phyloP scores from a whole-genome alignment of 306 rosid species.

The Senna siamea region DNA sequence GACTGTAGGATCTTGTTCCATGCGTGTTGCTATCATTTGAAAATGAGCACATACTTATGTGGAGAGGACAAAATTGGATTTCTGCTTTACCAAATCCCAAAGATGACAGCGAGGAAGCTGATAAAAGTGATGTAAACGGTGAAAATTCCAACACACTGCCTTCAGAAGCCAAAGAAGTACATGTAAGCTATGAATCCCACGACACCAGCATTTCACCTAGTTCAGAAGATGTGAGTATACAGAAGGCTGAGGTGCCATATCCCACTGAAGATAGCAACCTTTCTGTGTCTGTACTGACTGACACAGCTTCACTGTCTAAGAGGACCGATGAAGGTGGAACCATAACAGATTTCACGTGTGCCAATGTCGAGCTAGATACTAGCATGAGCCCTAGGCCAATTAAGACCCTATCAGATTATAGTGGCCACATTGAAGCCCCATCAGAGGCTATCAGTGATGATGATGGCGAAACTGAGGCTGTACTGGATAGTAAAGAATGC shows the following conservation, averaged over 20 bases:
- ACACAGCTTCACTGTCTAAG: slow-evolving; percentile 39
- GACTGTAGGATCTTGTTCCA: slow-evolving; percentile 91
- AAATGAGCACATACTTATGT: slow-evolving; percentile 81
- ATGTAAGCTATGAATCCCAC: slow-evolving; percentile 29
- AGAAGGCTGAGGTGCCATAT: slow-evolving; percentile 39
- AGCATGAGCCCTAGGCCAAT: slow-evolving; percentile 19
- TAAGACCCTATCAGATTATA: slow-evolving; percentile 33
- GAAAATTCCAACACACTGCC: slow-evolving; percentile 33
- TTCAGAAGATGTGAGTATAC: slow-evolving; percentile 33
- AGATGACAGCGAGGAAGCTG: slow-evolving; percentile 42
- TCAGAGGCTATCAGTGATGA: slow-evolving; percentile 17
- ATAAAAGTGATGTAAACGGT: slow-evolving; percentile 30
- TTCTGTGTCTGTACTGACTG: slow-evolving; percentile 33
- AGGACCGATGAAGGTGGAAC: slow-evolving; percentile 37
- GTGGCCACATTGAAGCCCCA: not conserved
- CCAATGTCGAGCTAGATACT: slow-evolving; percentile 41
- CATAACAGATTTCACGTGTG: slow-evolving; percentile 35
- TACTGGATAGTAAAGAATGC: slow-evolving; percentile 16
- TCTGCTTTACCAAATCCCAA: slow-evolving; percentile 51
- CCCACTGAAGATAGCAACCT: slow-evolving; percentile 34
- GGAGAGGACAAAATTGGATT: slow-evolving; percentile 88
- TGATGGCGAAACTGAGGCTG: slow-evolving; percentile 22
- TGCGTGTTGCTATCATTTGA: slow-evolving; percentile 84
- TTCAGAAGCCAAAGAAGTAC: slow-evolving; percentile 42
- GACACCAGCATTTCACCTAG: slow-evolving; percentile 36